Evolutionary conservation across 495 filamentous ascomycete species (phyloP).

Genomic region (Parachaetomium inaequale): DNA sequence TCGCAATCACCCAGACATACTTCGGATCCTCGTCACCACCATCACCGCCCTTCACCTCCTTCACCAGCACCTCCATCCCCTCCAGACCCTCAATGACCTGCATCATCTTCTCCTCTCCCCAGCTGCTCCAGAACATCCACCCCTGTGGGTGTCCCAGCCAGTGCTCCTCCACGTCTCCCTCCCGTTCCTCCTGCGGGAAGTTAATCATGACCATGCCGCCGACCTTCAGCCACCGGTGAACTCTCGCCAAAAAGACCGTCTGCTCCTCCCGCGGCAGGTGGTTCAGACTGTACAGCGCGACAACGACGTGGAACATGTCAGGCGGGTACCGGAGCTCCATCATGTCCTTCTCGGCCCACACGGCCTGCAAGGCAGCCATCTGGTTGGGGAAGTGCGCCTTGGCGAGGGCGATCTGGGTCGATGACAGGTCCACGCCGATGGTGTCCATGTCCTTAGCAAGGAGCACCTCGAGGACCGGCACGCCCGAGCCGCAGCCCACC

Average conservation of each 20-base stretch:
- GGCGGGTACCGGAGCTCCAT: constrained; percentile 25
- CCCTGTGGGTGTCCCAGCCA: constrained; percentile 35
- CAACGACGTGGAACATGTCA: constrained; percentile 25
- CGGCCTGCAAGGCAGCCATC: constrained; percentile 8
- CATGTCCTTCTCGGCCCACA: constrained; percentile 34
- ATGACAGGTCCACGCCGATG: constrained; percentile 37
- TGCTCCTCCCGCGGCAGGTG: constrained; percentile 41
- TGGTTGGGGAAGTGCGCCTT: constrained; percentile 17
- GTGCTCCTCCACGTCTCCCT: constrained; percentile 21
- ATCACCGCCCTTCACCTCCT: constrained; percentile 15
- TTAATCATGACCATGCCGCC: constrained; percentile 36
- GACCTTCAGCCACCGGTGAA: constrained; percentile 31
- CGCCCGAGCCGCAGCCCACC: constrained; percentile 37
- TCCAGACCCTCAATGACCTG: constrained; percentile 16
- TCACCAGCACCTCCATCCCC: constrained; percentile 28
- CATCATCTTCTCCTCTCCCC: constrained; percentile 31
- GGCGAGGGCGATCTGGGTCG: constrained; percentile 28
- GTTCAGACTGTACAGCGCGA: constrained; percentile 35
- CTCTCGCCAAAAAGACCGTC: constrained; percentile 28
- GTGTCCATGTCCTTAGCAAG: constrained; percentile 19
- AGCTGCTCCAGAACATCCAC: constrained; percentile 41
- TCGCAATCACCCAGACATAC: constrained; percentile 37
- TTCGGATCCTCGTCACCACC: constrained; percentile 21
- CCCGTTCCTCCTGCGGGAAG: constrained; percentile 24
- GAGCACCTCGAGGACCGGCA: constrained; percentile 30